phyloP scores from a whole-genome alignment of 768 basidiomycete genomes.

The Clitopilus passeckerianus region DNA sequence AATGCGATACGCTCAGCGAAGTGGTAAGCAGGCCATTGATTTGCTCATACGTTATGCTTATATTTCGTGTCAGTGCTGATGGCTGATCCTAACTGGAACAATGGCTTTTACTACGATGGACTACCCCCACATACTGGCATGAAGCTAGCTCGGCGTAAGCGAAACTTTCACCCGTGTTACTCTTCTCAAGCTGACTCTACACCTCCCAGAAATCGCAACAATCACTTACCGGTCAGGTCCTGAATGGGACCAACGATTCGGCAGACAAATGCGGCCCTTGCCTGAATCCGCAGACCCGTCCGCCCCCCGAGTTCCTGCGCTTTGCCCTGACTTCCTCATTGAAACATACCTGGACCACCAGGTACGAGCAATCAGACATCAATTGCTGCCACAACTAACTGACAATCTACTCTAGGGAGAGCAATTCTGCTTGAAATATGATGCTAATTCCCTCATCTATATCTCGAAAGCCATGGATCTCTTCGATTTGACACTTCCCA shows the following conservation, averaged over 20 bases:
- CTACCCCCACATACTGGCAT: slow-evolving; percentile 97
- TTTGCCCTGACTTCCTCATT: slow-evolving; percentile 97
- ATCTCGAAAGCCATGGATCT: slow-evolving; percentile 99
- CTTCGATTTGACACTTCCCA: slow-evolving; percentile 86
- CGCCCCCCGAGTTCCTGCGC: slow-evolving; percentile 51
- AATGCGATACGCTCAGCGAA: slow-evolving; percentile 94
- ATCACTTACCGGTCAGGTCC: slow-evolving; percentile 99
- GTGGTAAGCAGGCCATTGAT: slow-evolving; percentile 52
- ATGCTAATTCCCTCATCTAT: slow-evolving; percentile 98
- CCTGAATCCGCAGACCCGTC: slow-evolving; percentile 29
- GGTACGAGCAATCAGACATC: slow-evolving; percentile 40
- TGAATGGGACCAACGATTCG: slow-evolving; percentile 99
- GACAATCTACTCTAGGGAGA: slow-evolving; percentile 55
- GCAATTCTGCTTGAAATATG: slow-evolving; percentile 97
- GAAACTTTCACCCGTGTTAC: background rate
- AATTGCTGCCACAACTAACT: slow-evolving; percentile 54
- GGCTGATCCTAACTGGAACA: slow-evolving; percentile 99
- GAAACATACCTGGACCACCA: slow-evolving; percentile 98
- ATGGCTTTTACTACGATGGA: slow-evolving; percentile 94
- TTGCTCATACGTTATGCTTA: background rate
- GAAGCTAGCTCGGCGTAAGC: slow-evolving; percentile 91
- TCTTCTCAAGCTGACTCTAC: background rate
- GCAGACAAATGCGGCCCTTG: slow-evolving; percentile 57
- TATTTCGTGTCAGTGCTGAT: slow-evolving; percentile 71
- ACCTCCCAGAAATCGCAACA: slow-evolving; percentile 84